Base-by-base conservation (phyloP, 371 early-diverging fungal genomes). In the Syncephalastrum racemosum region DNA sequence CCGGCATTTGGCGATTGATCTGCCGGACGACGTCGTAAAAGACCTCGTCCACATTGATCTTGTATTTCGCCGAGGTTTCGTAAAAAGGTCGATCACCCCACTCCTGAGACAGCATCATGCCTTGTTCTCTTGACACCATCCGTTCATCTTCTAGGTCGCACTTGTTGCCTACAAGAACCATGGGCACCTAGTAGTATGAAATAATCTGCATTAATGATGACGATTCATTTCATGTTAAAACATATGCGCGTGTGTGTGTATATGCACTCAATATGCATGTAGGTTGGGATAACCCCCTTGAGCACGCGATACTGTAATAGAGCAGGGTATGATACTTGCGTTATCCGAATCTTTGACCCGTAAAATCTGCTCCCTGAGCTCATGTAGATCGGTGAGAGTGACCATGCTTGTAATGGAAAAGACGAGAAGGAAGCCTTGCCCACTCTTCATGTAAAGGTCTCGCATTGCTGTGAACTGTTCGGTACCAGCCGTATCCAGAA, bases 401-500 rank as follows among this genome's bases (percentile, higher is more conserved):
- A 89, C 85, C 64, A 79, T 77, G 45, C 89, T 89, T 41, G 91
- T 91, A 62, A 94, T 91, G 42, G 89, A 88, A 74, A 88, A 94
- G n/a, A 90, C 91, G 39, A 94, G 72, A 31, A 92, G 79, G 61
- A 94, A 94, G 4, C 94, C 95, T 58, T 92, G 90, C 2, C 95
- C 95, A 62, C 89, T 92, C 60, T 92, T 91, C 91, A 94, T 91
- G 66, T 93, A 93, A 10, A 93, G 75, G 70, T 94, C 95, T 43
- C 93, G 86, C 91, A 93, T 92, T 3, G 93, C 93, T 36, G 93
- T 92, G 59, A 92, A 92, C 75, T 92, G 94, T 68, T 94, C 94
- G 59, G 84, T 86, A 25, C 89, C 89, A 42, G 94, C 94, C 25
- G 94, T 94, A 73, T 94, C 94, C 46, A 94, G 75, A 56, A 94